Percentiles rank a stretch among this genome's conserved stretches.
These are phyloP conservation scores for Plasmodium adleri DNA, from an alignment of 169 alveolate genomes.

Conservation along the genomic window DNA sequence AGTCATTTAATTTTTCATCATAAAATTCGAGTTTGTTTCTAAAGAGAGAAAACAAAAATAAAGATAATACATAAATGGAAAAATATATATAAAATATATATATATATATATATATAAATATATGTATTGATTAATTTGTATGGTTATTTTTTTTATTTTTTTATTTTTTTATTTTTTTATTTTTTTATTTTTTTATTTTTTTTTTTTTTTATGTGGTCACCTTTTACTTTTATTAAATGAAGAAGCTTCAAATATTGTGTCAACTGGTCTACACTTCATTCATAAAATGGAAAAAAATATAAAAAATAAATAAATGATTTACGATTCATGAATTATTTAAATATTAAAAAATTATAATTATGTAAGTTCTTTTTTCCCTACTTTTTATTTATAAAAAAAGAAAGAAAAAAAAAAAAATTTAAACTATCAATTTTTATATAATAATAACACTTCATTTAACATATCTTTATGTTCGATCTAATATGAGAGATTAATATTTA, in stretches of 20 bases:
- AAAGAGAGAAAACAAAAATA: background rate
- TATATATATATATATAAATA: background rate
- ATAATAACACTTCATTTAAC: no score
- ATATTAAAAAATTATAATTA: no score
- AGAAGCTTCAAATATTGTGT: conserved; percentile 33
- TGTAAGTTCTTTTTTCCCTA: no score
- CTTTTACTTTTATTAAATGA: conserved; percentile 48
- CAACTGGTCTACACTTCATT: conserved; percentile 49
- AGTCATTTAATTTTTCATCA: conserved; percentile 26
- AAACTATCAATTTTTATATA: no score
- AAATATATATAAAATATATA: background rate
- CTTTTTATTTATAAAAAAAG: no score
- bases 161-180: background rate
- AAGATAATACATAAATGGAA: background rate
- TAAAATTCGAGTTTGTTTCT: conserved; percentile 54
- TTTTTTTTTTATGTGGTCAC: conserved; percentile 10
- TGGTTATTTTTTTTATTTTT: conserved; percentile 5
- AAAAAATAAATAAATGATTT: background rate
- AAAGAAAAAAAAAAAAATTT: no score
- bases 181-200: background rate
- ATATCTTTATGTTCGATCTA: no score
- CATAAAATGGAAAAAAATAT: no score
- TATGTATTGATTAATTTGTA: background rate
- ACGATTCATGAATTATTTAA: no score
- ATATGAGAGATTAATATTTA: no score